Conservation (phyloP, 139 green algal species). For the Chlorella sp. region DNA sequence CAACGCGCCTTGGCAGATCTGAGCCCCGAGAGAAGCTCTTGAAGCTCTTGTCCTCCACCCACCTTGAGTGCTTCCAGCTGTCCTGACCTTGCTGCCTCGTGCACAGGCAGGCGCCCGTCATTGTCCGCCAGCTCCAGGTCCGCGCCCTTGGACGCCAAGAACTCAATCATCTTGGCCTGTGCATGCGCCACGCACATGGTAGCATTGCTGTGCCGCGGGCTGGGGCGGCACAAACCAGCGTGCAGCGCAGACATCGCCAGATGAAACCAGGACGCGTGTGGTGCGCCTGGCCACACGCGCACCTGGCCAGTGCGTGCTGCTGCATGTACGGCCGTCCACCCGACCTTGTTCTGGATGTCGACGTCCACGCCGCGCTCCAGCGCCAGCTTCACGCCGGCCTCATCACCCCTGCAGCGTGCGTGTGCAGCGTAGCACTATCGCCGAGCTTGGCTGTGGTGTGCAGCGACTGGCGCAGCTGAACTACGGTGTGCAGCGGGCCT, state of each 20-base stretch:
- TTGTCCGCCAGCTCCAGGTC: not conserved
- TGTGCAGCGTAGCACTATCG: too few species aligned
- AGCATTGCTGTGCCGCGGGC: too few species aligned
- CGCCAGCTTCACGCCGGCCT: not conserved
- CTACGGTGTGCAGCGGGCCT: too few species aligned
- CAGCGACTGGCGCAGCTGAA: too few species aligned
- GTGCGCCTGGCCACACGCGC: too few species aligned
- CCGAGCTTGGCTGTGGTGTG: too few species aligned
- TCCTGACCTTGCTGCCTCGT: constrained; percentile 1
- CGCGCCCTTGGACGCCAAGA: not conserved
- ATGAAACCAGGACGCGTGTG: too few species aligned
- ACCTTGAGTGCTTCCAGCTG: constrained; percentile 5
- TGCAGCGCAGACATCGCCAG: too few species aligned
- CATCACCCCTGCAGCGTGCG: not conserved
- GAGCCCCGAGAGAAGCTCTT: not conserved
- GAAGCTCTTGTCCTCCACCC: not conserved
- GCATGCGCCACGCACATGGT: not conserved
- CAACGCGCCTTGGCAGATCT: not conserved
- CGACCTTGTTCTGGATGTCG: not conserved
- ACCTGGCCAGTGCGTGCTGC: not conserved
- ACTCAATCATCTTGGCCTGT: not conserved
- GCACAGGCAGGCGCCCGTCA: not conserved
- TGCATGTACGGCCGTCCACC: not conserved
- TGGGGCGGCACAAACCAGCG: too few species aligned
- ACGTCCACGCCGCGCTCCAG: not conserved